Evolutionary conservation across 2,329 filamentous ascomycete species (phyloP), one percentile per base, ranked within the genome.

Genomic region (Monosporascus ibericus): DNA sequence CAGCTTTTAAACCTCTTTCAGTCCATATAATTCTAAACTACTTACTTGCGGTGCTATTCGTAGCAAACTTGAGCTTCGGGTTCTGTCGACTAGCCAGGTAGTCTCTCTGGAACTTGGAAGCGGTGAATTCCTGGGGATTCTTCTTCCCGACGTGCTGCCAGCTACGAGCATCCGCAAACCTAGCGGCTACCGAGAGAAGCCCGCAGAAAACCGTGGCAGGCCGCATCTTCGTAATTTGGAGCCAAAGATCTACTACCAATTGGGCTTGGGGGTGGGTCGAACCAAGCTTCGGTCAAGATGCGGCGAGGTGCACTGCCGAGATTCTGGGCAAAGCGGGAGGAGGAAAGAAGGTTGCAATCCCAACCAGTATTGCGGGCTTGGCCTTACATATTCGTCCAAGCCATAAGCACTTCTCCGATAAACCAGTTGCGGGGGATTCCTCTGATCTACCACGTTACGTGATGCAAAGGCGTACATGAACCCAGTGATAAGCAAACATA

Each of bases 131-230:
- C 27, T 52, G 57, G 25, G 56, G 52, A 6, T 62, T 57, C 46
- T 61, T 63, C 60, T 61, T 67, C 47, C 65, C 65, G 9, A 64
- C 65, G 25, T 68, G 65, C 57, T 66, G 64, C 48, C 55, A 64
- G 58, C 64, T 65, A 47, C 60, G 60, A 2, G 61, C 44, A 30
- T 60, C 57, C 50, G 51, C 48, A 14, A 53, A 44, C 44, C 55
- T 56, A 27, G 58, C 57, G 25, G 58, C 58, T 8, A 57, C 58
- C 38, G 62, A 58, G 53, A 67, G 50, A 40, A 67, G 58, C 38
- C 58, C 59, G 14, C 57, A 50, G 18, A 52, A 46, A 40, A 64
- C 36, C 8, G 58, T 53, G 25, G 54, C 53, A 60, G 56, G 58
- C 52, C 59, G 61, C 65, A 68, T 68, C 7, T 30, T 50, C 34